Evolutionary conservation across 2,329 filamentous ascomycete genomes (phyloP).

Genomic region (Aureobasidium subglaciale): DNA sequence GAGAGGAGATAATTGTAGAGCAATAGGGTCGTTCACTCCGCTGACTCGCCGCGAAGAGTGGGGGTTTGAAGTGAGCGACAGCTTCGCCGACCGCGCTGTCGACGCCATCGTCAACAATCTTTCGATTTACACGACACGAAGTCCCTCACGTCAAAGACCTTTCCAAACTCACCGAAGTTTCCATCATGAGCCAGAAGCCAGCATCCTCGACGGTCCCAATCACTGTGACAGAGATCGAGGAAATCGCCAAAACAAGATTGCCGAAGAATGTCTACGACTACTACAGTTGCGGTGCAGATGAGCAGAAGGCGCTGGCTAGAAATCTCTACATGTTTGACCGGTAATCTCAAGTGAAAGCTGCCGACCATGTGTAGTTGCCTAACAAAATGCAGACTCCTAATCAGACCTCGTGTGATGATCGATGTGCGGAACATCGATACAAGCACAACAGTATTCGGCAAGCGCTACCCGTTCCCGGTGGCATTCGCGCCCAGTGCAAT

Average conservation of each 20-base stretch:
- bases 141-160: too few relatives aligned
- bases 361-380: not conserved
- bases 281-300: conserved; percentile 14
- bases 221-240: conserved; percentile 12
- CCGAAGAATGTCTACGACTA: conserved; percentile 14
- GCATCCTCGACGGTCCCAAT: conserved; percentile 5
- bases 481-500: conserved; percentile 27
- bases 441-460: conserved; percentile 40
- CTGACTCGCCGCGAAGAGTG: too few relatives aligned
- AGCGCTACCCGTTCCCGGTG: conserved; percentile 29
- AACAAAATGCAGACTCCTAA: conserved; percentile 16
- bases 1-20: too few relatives aligned
- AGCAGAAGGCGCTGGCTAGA: conserved; percentile 3
- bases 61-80: too few relatives aligned
- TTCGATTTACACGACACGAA: too few relatives aligned
- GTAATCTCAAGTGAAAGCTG: not conserved
- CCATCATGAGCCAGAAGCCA: not conserved
- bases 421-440: conserved; percentile 35
- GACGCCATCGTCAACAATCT: too few relatives aligned
- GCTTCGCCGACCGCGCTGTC: too few relatives aligned
- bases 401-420: conserved; percentile 30
- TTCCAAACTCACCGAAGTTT: too few relatives aligned
- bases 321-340: conserved; percentile 5
- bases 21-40: too few relatives aligned
- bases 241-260: conserved; percentile 10